A percentile compares a stretch with the other conserved stretches of the same genome.
These are phyloP conservation scores for Starmera caribaea DNA, from an alignment of 805 yeast species.

Conservation along the genomic window DNA sequence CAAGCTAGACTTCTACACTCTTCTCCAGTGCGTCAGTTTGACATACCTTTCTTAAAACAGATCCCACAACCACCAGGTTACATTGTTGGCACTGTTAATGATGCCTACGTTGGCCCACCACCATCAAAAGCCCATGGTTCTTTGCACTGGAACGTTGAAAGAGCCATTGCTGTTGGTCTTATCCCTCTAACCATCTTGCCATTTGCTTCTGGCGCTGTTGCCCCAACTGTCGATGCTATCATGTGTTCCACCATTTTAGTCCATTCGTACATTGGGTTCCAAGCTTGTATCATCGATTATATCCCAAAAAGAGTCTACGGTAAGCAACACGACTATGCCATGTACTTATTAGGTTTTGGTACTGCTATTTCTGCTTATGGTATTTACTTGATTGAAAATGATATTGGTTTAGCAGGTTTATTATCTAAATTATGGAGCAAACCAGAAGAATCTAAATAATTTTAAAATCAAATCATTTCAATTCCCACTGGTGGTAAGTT, in stretches of 20 bases:
- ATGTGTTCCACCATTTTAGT: slow-evolving; percentile 57
- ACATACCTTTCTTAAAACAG: slow-evolving; percentile 42
- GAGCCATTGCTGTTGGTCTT: slow-evolving; percentile 55
- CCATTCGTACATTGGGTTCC: slow-evolving; percentile 82
- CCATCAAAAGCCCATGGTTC: slow-evolving; percentile 67
- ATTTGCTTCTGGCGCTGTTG: slow-evolving; percentile 60
- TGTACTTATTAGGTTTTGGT: slow-evolving; percentile 62
- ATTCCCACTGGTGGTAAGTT: too few relatives aligned
- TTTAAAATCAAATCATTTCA: too few relatives aligned
- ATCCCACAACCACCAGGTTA: slow-evolving; percentile 84
- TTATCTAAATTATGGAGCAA: slow-evolving; percentile 50
- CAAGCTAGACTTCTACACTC: slow-evolving; percentile 7
- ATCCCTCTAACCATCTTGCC: slow-evolving; percentile 75
- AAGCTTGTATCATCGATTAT: slow-evolving; percentile 87
- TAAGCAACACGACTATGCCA: slow-evolving; percentile 57
- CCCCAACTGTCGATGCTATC: slow-evolving; percentile 64
- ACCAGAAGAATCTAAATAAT: slow-evolving; percentile 7
- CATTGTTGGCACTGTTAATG: slow-evolving; percentile 89
- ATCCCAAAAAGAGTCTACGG: slow-evolving; percentile 85
- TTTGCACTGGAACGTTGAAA: slow-evolving; percentile 90
- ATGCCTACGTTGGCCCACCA: slow-evolving; percentile 65
- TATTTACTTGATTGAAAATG: slow-evolving; percentile 69
- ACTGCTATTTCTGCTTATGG: slow-evolving; percentile 67
- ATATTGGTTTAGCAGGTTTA: slow-evolving; percentile 68
- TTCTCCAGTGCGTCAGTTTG: slow-evolving; percentile 24